phyloP scores from a whole-genome alignment of 2,329 filamentous ascomycete genomes.

The Fusarium fujikuroi region DNA sequence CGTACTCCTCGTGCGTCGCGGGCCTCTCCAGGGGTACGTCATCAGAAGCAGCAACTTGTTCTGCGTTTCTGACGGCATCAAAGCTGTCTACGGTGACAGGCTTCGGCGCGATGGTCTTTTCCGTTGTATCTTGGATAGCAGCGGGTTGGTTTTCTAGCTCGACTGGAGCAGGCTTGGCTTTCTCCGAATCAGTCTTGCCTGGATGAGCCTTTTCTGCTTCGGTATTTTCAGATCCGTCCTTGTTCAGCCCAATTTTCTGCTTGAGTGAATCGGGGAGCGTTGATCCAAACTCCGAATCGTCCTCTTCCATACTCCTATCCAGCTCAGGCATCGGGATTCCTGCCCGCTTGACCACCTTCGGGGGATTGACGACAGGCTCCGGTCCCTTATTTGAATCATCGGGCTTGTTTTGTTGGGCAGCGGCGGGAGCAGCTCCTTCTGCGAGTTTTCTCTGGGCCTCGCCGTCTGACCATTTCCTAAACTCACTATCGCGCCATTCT shows the following conservation, averaged over 20 bases:
- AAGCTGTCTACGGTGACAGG: conserved; percentile 24
- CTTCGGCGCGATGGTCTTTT: not conserved
- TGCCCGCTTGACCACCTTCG: conserved; percentile 29
- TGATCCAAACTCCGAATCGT: conserved; percentile 43
- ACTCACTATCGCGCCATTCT: conserved; percentile 55
- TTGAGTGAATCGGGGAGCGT: conserved; percentile 49
- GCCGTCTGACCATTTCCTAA: conserved; percentile 58
- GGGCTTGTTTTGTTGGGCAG: not conserved
- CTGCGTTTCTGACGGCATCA: conserved; percentile 14
- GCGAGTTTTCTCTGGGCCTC: conserved; percentile 50
- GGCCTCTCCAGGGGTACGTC: conserved; percentile 48
- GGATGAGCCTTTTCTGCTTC: conserved; percentile 1
- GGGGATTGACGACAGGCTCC: conserved; percentile 11
- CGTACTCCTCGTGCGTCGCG: conserved; percentile 64
- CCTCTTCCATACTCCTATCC: conserved; percentile 31
- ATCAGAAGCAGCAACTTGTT: conserved; percentile 5
- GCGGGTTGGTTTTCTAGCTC: conserved; percentile 19
- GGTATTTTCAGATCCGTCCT: not conserved
- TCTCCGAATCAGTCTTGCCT: conserved; percentile 1
- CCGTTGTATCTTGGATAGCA: conserved; percentile 4
- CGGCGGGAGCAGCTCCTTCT: conserved; percentile 34
- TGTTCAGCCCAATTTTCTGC: conserved; percentile 44
- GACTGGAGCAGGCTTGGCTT: not conserved
- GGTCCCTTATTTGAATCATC: conserved; percentile 10
- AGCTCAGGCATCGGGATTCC: conserved; percentile 43